phyloP scores from a whole-genome alignment of 2,329 filamentous ascomycete genomes.

The Colletotrichum phormii region DNA sequence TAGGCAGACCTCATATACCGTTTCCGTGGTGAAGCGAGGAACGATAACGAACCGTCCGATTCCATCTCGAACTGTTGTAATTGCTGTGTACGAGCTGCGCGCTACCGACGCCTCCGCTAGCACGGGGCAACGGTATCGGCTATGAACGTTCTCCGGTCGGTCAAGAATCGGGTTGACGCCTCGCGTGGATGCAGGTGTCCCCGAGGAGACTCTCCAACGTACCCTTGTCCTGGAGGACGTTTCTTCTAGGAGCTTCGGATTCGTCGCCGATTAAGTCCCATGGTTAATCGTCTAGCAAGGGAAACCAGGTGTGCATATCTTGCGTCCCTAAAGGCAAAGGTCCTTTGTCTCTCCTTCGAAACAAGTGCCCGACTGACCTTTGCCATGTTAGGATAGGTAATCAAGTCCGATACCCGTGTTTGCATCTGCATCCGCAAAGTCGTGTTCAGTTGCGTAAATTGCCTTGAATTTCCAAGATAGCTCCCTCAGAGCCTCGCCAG shows the following conservation, averaged over 20 bases:
- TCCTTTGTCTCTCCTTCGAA: slow-evolving; percentile 1
- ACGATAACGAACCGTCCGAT: background rate
- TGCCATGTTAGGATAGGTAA: background rate
- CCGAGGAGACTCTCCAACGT: background rate
- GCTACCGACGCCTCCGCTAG: slow-evolving; percentile 12
- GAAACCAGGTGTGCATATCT: background rate
- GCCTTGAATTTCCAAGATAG: background rate
- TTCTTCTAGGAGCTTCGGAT: background rate
- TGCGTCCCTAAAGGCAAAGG: slow-evolving; percentile 2
- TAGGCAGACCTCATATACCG: slow-evolving; percentile 23
- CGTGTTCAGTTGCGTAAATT: slow-evolving; percentile 12
- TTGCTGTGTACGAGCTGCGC: slow-evolving; percentile 1
- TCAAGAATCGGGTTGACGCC: background rate
- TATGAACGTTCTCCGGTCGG: background rate
- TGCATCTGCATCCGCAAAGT: no score
- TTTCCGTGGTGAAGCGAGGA: slow-evolving; percentile 30
- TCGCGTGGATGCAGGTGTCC: slow-evolving; percentile 12
- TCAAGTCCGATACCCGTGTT: no score
- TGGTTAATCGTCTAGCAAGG: slow-evolving; percentile 11
- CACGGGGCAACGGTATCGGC: slow-evolving; percentile 14
- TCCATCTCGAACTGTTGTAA: background rate
- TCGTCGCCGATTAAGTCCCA: background rate
- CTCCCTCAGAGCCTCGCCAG: slow-evolving; percentile 6
- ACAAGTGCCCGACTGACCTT: background rate
- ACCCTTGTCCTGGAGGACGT: slow-evolving; percentile 17